Evolutionary conservation across 345 rosid genomes (phyloP).

Genomic region (Aegle marmelos): DNA sequence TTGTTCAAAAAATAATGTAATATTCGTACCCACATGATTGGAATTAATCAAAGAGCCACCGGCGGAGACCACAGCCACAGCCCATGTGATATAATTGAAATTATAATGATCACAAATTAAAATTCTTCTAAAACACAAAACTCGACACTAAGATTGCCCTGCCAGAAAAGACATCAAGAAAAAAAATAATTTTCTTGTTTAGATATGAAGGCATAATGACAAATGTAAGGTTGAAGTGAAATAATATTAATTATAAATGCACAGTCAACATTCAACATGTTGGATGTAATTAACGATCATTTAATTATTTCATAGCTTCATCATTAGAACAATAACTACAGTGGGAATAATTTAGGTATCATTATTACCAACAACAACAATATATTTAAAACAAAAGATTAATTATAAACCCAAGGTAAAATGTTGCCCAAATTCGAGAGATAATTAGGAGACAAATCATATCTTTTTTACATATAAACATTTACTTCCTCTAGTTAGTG

Average conservation of each 20-base stretch:
- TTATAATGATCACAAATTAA: neutral
- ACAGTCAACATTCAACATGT: neutral
- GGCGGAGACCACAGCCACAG: neutral
- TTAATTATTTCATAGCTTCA: neutral
- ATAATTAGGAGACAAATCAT: no score
- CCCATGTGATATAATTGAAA: neutral
- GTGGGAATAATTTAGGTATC: neutral
- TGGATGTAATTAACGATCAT: neutral
- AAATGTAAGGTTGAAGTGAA: neutral
- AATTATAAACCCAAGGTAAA: no score
- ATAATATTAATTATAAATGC: no score
- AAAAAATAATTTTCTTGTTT: no score
- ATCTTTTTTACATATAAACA: no score
- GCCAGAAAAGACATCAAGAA: neutral
- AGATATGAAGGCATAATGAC: neutral
- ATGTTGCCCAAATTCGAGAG: no score
- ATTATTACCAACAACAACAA: neutral
- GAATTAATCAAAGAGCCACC: constrained; percentile 4
- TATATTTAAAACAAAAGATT: no score
- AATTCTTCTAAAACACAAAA: neutral
- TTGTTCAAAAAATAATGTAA: neutral
- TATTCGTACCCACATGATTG: neutral
- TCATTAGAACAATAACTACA: neutral
- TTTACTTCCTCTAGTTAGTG: no score
- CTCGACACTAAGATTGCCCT: neutral